Evolutionary conservation across 495 filamentous ascomycete genomes (phyloP).

Genomic region (Penicillium cosmopolitanum): DNA sequence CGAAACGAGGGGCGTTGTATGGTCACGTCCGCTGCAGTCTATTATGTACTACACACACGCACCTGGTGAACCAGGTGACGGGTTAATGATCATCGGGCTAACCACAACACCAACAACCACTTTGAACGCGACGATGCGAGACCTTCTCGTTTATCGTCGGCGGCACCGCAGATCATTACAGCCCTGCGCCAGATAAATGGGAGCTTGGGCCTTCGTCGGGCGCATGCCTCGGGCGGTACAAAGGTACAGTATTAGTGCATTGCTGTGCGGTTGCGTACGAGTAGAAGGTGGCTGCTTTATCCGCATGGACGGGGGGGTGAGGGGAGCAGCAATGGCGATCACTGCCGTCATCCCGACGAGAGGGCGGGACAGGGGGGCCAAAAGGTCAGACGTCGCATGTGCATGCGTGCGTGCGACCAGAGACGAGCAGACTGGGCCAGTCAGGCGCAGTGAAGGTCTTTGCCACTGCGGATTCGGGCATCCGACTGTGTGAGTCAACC

Average conservation of each 20-base stretch:
- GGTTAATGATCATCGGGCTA: neutral
- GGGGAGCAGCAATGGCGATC: neutral
- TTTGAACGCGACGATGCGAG: neutral
- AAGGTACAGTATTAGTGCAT: neutral
- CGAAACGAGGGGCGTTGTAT: neutral
- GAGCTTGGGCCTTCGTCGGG: neutral
- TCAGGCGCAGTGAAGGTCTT: slow-evolving; percentile 14
- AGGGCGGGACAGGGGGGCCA: neutral
- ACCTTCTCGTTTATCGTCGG: neutral
- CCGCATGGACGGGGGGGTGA: neutral
- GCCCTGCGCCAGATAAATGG: slow-evolving; percentile 1
- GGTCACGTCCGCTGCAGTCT: neutral
- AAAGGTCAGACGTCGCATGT: neutral
- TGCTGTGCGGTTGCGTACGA: neutral
- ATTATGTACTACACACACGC: neutral
- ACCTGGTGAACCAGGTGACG: neutral
- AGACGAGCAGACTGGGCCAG: slow-evolving; percentile 13
- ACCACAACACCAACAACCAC: neutral
- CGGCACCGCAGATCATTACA: neutral
- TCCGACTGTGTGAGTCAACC: slow-evolving; percentile 6
- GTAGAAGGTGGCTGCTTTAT: neutral
- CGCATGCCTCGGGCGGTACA: neutral
- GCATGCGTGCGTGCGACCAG: neutral
- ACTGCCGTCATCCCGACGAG: neutral
- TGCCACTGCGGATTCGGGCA: slow-evolving; percentile 18